phyloP scores from a whole-genome alignment of 192 early-diverging fungal species.

The Coemansia biformis region DNA sequence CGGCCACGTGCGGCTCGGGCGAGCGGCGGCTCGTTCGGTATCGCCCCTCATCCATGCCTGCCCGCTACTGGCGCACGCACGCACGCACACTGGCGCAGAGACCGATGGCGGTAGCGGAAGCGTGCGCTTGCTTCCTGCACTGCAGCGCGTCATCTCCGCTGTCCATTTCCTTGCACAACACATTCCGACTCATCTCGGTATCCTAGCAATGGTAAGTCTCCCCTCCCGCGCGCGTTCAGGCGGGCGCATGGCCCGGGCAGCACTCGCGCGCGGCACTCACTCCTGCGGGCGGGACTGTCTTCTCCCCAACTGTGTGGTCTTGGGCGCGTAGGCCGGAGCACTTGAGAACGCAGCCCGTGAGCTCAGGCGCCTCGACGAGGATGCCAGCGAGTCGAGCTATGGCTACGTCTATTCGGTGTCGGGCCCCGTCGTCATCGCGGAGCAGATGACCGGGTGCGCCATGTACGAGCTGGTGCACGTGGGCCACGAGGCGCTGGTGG shows the following conservation, averaged over 20 bases:
- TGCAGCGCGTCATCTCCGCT: not conserved
- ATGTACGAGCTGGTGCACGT: constrained; percentile 99
- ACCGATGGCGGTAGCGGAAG: too few relatives aligned
- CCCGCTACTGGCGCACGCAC: too few relatives aligned
- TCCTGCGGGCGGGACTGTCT: not conserved
- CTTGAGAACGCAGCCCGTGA: constrained; percentile 80
- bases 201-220: constrained; percentile 7
- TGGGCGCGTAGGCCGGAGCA: constrained; percentile 71
- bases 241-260: not conserved
- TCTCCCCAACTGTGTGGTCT: too few relatives aligned
- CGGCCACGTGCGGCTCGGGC: too few relatives aligned
- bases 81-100: too few relatives aligned
- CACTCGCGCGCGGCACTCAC: not conserved
- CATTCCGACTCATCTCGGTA: not conserved
- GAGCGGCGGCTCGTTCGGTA: too few relatives aligned
- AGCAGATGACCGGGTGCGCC: constrained; percentile 93
- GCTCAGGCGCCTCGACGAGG: constrained; percentile 74
- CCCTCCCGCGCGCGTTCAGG: too few relatives aligned
- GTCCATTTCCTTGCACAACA: not conserved
- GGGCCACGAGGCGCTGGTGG: constrained; percentile 94
- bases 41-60: too few relatives aligned
- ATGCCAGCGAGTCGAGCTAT: constrained; percentile 82
- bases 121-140: too few relatives aligned
- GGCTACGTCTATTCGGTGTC: constrained; percentile 97
- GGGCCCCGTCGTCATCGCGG: constrained; percentile 98